Percentiles rank a stretch among this genome's conserved stretches.
These are phyloP conservation scores for Phytopythium ostracodes DNA, from an alignment of 352 stramenopile species.

Conservation along the genomic window DNA sequence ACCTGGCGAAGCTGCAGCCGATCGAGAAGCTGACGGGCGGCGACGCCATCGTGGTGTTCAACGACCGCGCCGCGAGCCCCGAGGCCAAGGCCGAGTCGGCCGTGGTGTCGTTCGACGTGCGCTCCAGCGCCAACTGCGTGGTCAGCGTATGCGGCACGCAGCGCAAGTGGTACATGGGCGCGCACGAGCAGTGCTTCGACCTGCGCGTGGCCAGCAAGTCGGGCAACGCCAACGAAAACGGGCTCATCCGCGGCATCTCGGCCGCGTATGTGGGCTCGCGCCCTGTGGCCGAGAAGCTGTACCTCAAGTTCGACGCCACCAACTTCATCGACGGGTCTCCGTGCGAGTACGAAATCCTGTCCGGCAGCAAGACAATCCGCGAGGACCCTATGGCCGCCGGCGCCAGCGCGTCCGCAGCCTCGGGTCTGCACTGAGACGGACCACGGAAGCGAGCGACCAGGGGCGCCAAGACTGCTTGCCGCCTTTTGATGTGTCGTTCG, in stretches of 20 bases:
- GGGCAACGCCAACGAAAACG: slow-evolving; percentile 40
- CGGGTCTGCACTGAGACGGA: background rate
- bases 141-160: slow-evolving; percentile 65
- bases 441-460: background rate
- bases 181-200: slow-evolving; percentile 67
- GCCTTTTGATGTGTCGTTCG: background rate
- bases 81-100: slow-evolving; percentile 46
- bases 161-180: slow-evolving; percentile 59
- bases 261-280: slow-evolving; percentile 47
- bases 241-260: slow-evolving; percentile 64
- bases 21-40: slow-evolving; percentile 58
- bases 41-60: slow-evolving; percentile 69
- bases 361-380: slow-evolving; percentile 55
- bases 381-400: slow-evolving; percentile 12
- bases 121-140: slow-evolving; percentile 63
- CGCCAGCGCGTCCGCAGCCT: slow-evolving; percentile 7
- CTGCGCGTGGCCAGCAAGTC: slow-evolving; percentile 69
- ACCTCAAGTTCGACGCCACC: slow-evolving; percentile 74
- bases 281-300: slow-evolving; percentile 59
- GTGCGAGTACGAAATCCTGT: slow-evolving; percentile 70
- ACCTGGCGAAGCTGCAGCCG: slow-evolving; percentile 23
- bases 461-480: background rate
- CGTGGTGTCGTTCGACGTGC: slow-evolving; percentile 67
- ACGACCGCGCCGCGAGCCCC: slow-evolving; percentile 34
- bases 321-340: slow-evolving; percentile 70